A percentile compares a stretch with the other conserved stretches of the same genome.
phyloP scores from a whole-genome alignment of 805 yeast genomes.

The Wickerhamiella kurtzmanii region DNA sequence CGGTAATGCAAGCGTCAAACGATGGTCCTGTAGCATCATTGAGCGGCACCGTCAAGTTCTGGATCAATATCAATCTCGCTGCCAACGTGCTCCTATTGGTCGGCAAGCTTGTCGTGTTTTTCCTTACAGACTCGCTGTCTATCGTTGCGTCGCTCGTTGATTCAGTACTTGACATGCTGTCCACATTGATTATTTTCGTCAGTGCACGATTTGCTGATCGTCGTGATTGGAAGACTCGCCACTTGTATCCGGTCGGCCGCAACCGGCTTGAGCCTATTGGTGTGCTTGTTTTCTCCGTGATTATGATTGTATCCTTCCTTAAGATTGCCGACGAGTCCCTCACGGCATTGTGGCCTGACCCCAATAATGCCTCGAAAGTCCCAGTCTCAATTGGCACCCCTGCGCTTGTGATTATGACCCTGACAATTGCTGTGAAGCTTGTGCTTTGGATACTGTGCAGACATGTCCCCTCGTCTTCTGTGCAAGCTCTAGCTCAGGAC shows the following conservation, averaged over 20 bases:
- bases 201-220: conserved; percentile 34
- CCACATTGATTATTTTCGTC: conserved; percentile 57
- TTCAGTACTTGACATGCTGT: conserved; percentile 57
- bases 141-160: conserved; percentile 68
- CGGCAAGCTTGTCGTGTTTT: conserved; percentile 47
- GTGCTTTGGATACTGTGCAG: conserved; percentile 54
- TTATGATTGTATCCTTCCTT: conserved; percentile 56
- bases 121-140: conserved; percentile 59
- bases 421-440: conserved; percentile 48
- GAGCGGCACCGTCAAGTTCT: conserved; percentile 34
- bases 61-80: conserved; percentile 50
- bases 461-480: conserved; percentile 46
- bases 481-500: conserved; percentile 71
- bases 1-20: conserved; percentile 10
- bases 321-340: conserved; percentile 59
- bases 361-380: conserved; percentile 7
- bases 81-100: conserved; percentile 42
- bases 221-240: conserved; percentile 33
- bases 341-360: conserved; percentile 34
- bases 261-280: conserved; percentile 68
- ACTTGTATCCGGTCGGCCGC: conserved; percentile 51
- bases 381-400: conserved; percentile 36
- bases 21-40: conserved; percentile 3
- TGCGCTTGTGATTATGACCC: conserved; percentile 46
- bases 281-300: conserved; percentile 54